Base-by-base conservation (phyloP, 257 asterid genomes). In the Cruciata laevipes region DNA sequence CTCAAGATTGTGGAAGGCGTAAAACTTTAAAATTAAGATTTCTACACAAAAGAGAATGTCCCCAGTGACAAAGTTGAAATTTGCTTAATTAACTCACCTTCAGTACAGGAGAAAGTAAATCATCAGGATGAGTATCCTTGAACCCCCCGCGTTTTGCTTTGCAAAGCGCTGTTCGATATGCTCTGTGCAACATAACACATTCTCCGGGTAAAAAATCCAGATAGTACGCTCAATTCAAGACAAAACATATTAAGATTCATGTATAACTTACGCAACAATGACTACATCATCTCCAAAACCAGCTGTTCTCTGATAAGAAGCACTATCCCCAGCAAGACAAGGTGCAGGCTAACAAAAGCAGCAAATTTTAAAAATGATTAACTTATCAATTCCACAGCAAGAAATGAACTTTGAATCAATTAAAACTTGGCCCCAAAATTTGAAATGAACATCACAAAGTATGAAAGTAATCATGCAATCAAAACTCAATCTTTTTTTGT, bases 111-210 rank as follows among this genome's bases (percentile, higher is more conserved):
- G 96, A 97, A 64, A 92, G 97, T 71, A 92, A 79, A 77, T 92
- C 98, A 82, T 92, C 97, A 0, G 98, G 86, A 76, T 65, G 86
- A 37, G 98, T 87, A 77, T 92, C 96, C 73, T 89, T 89, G 79
- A 92, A 92, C 23, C 98, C 97, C 42, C 98, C 97, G 32, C 87
- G 80, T 63, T 82, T 87, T 23, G 95, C 60, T 85, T 79, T 92
- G 87, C 98, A 92, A 75, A 92, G 80, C 57, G 97, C 84, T 49
- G 97, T 92, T 59, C 97, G 86, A 73, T 78, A 81, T 35, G 98
- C 97, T 38, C 98, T 92, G 77, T 53, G 49, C 20, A 47, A 77
- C 70, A 67, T 6, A 5, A 66, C 16, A 74, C 30, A 59, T 59
- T 37, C 16, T 47, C 12, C 61, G 18, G 42, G 4, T 53, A 8